Base-by-base conservation (phyloP, 192 early-diverging fungal species). In the Mortierella antarctica region DNA sequence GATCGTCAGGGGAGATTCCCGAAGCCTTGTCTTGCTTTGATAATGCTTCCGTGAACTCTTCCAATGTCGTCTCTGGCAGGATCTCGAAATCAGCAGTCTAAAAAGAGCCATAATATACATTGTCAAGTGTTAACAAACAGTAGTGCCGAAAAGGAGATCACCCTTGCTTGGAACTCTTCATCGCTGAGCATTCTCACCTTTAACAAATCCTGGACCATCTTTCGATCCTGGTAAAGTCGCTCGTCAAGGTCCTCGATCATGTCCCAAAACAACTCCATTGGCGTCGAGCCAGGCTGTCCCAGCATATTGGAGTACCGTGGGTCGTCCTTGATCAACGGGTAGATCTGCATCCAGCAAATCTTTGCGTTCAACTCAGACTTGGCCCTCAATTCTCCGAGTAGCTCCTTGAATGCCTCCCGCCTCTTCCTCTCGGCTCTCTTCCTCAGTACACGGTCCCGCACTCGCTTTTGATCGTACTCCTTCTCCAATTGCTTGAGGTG, bases 211-310 rank as follows among this genome's bases (percentile, higher is more conserved):
- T 91, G 87, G 4, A 96, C 80, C 20, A 81, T 83, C 67, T 91
- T 92, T 18, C 92, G 86, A 45, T 94, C 87, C 45, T 88, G 83
- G 70, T 94, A 89, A 15, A 92, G 85, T 14, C 86, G 79, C 41
- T 97, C 95, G 18, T 95, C 92, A 4, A 98, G 81, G 23, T 93
- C 89, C 64, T 95, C 91, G 13, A 97, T 75, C 6, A 91, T 66
- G 77, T 99, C 98, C 94, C 96, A 97, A 79, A 97, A 99, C 44
- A 99, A 69, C 53, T 99, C 98, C 44, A 96, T 74, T 1, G 98
- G 96, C 8, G 90, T 89, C 5, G 95, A 95, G 10, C 95, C 96
- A 2, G 89, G 83, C 72, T 95, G 91, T 0, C 95, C 95, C 5
- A 99, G 86, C 73, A 96, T 90, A 8, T 87, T 71, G 1, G 53